These are phyloP conservation scores for Diaporthe sp. DNA, from an alignment of 2,329 filamentous ascomycete genomes.

Conservation along the genomic window DNA sequence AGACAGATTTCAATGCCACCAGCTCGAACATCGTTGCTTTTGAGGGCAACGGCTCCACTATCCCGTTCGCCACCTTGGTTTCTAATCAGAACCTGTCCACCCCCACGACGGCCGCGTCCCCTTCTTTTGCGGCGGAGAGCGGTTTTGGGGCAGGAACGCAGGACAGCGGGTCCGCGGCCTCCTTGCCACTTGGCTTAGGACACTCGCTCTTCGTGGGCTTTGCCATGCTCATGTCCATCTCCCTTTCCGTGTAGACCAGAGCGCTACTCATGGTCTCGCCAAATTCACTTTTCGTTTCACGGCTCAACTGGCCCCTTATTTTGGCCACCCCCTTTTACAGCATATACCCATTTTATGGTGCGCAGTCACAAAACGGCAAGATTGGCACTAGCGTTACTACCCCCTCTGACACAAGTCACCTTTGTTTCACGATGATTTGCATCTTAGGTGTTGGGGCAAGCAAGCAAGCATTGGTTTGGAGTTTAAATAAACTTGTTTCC, in stretches of 20 bases:
- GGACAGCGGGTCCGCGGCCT: constrained; percentile 42
- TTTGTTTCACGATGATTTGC: constrained; percentile 21
- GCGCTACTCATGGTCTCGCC: no score
- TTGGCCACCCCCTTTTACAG: not conserved
- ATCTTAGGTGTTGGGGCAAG: constrained; percentile 15
- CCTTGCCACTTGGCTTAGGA: constrained; percentile 45
- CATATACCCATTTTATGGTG: constrained; percentile 8
- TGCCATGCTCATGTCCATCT: not conserved
- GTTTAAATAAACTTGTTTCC: constrained; percentile 1
- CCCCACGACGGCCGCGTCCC: constrained; percentile 47
- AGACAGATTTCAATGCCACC: constrained; percentile 69
- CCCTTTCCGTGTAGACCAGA: not conserved
- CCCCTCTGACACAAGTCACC: not conserved
- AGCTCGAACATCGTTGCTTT: constrained; percentile 65
- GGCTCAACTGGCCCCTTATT: not conserved
- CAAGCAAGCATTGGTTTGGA: constrained; percentile 31
- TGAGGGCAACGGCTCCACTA: constrained; percentile 61
- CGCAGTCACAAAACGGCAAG: constrained; percentile 4
- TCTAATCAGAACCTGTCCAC: constrained; percentile 55
- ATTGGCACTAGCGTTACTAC: not conserved
- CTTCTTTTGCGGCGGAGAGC: constrained; percentile 52
- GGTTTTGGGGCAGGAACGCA: constrained; percentile 52
- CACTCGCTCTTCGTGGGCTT: constrained; percentile 43
- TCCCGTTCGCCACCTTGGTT: constrained; percentile 64
- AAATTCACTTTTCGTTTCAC: not conserved